phyloP scores from a whole-genome alignment of 1,139 yeast genomes.

The Yamadazyma conglobata region DNA sequence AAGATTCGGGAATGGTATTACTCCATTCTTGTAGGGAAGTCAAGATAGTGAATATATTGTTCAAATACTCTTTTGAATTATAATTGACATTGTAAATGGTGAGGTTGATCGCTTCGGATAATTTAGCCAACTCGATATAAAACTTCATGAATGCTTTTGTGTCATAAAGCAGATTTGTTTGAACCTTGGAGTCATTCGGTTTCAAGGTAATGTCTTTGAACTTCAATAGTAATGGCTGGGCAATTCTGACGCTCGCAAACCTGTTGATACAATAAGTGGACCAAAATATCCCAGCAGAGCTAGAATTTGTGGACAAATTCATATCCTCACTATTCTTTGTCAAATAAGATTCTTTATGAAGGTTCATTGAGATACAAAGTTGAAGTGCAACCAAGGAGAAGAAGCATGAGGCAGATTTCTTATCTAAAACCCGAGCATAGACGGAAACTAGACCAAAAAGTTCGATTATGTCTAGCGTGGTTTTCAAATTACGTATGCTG shows the following conservation, averaged over 20 bases:
- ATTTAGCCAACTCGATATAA: conserved; percentile 24
- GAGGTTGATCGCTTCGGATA: conserved; percentile 22
- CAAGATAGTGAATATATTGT: conserved; percentile 18
- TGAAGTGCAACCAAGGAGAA: conserved; percentile 25
- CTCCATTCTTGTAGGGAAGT: conserved; percentile 22
- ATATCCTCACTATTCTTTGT: conserved; percentile 8
- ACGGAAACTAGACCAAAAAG: conserved; percentile 23
- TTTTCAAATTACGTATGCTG: conserved; percentile 11
- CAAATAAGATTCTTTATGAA: conserved; percentile 18
- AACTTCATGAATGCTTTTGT: conserved; percentile 16
- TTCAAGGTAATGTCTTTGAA: conserved; percentile 15
- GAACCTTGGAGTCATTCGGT: conserved; percentile 8
- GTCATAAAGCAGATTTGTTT: conserved; percentile 12
- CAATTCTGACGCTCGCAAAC: conserved; percentile 24
- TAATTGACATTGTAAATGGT: conserved; percentile 21
- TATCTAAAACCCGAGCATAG: conserved; percentile 25
- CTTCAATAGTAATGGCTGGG: conserved; percentile 24
- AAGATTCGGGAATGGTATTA: conserved; percentile 18
- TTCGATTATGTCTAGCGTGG: conserved; percentile 23
- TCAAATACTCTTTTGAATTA: conserved; percentile 18
- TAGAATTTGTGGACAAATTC: conserved; percentile 8
- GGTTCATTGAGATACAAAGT: conserved; percentile 24
- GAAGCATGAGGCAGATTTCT: conserved; percentile 24
- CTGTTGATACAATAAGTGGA: conserved; percentile 26
- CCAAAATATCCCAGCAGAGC: conserved; percentile 21